phyloP scores from a whole-genome alignment of 108 stramenopile species.

The Cyclotella choctawhatcheeana region DNA sequence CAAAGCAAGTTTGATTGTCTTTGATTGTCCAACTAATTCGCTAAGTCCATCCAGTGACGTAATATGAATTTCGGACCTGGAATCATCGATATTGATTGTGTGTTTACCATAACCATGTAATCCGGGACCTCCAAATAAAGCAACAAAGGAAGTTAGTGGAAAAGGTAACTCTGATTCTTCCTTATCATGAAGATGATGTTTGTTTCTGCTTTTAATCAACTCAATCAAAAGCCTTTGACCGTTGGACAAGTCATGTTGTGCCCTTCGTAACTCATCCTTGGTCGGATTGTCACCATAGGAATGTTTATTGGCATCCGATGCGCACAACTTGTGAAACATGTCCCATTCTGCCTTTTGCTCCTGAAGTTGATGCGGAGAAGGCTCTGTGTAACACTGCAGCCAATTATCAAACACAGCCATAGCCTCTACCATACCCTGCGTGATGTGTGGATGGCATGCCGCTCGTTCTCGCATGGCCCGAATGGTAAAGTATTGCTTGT shows the following conservation, averaged over 20 bases:
- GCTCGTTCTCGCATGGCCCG: slow-evolving; percentile 44
- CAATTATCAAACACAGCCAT: slow-evolving; percentile 40
- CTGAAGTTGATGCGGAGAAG: slow-evolving; percentile 5
- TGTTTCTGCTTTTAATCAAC: slow-evolving; percentile 1
- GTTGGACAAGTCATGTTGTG: slow-evolving; percentile 12
- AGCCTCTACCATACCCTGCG: slow-evolving; percentile 27
- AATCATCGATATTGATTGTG: background rate
- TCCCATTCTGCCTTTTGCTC: slow-evolving; percentile 28
- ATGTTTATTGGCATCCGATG: slow-evolving; percentile 26
- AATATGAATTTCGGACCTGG: slow-evolving; percentile 14
- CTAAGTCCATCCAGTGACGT: slow-evolving; percentile 4
- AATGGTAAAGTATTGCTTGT: slow-evolving; percentile 48
- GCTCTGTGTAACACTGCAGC: slow-evolving; percentile 26
- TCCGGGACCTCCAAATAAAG: slow-evolving; percentile 35
- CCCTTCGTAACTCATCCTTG: slow-evolving; percentile 29
- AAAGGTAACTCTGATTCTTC: background rate
- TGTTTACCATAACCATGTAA: slow-evolving; percentile 41
- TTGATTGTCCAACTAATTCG: slow-evolving; percentile 19
- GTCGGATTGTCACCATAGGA: slow-evolving; percentile 32
- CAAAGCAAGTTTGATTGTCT: slow-evolving; percentile 16
- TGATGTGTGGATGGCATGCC: slow-evolving; percentile 27
- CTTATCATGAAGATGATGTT: background rate
- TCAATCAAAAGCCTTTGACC: slow-evolving; percentile 18
- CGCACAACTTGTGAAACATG: slow-evolving; percentile 15
- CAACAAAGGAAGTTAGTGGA: slow-evolving; percentile 38